Percentiles rank a stretch among this genome's conserved stretches.
phyloP scores from a whole-genome alignment of 140 eudicot genomes.

The Bidens hawaiensis region DNA sequence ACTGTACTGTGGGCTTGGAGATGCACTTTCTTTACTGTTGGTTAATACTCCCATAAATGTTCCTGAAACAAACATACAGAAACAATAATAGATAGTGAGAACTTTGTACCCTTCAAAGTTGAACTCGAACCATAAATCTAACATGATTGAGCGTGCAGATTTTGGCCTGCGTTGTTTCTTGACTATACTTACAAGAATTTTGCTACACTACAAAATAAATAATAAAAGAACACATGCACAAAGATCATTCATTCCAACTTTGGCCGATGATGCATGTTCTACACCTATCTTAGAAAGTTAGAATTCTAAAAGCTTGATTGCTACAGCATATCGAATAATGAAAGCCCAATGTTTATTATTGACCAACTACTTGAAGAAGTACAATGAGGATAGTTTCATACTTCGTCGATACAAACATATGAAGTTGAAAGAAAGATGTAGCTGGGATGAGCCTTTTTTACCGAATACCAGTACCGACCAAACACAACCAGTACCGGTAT shows the following conservation, averaged over 20 bases:
- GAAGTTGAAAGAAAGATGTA: too few relatives aligned
- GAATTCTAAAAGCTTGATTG: background rate
- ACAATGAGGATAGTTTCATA: too few relatives aligned
- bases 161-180: background rate
- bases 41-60: conserved; percentile 32
- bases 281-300: background rate
- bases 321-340: background rate
- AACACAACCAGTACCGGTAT: too few relatives aligned
- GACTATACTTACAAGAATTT: background rate
- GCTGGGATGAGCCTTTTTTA: too few relatives aligned
- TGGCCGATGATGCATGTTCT: background rate
- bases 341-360: too few relatives aligned
- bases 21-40: conserved; percentile 28
- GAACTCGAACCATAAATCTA: background rate
- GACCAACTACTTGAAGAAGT: too few relatives aligned
- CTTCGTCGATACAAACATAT: too few relatives aligned
- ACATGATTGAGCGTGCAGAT: too few relatives aligned
- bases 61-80: conserved; percentile 23
- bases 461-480: too few relatives aligned
- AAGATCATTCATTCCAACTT: background rate
- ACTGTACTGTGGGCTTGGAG: conserved; percentile 28
- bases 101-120: background rate
- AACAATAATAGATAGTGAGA: background rate
- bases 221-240: background rate
- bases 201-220: background rate